Conservation (phyloP, 2,329 filamentous ascomycete genomes). For the Microsporum ferrugineum region DNA sequence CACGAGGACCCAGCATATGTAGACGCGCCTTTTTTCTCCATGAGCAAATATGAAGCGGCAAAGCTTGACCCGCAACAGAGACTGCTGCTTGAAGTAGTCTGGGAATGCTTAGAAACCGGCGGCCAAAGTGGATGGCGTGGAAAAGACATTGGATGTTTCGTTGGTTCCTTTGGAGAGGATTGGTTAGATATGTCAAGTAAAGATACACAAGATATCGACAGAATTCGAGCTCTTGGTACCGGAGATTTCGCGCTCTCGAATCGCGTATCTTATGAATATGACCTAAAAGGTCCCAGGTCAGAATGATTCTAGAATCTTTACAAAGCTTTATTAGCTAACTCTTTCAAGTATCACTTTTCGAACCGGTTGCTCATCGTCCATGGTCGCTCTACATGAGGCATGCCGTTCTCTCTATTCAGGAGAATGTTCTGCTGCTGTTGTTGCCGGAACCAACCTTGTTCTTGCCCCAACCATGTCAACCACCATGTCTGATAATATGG, state of each 20-base stretch:
- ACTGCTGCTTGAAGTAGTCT: constrained; percentile 62
- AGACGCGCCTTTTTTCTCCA: neutral
- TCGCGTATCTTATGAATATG: constrained; percentile 12
- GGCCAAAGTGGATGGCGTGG: constrained; percentile 31
- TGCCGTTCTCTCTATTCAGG: constrained; percentile 11
- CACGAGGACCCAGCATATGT: neutral
- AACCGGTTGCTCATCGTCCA: constrained; percentile 14
- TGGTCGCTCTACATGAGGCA: constrained; percentile 14
- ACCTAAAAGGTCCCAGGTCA: constrained; percentile 10
- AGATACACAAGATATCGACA: neutral
- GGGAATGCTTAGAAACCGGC: constrained; percentile 71
- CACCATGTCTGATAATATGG: constrained; percentile 21
- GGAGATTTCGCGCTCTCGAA: constrained; percentile 5
- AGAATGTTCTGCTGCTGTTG: constrained; percentile 14
- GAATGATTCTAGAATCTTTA: neutral
- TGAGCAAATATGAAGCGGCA: constrained; percentile 20
- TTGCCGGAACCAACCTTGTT: constrained; percentile 22
- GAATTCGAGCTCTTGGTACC: neutral
- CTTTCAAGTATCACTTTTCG: constrained; percentile 11
- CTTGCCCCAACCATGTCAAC: constrained; percentile 15
- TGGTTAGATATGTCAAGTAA: neutral
- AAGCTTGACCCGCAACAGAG: constrained; percentile 67
- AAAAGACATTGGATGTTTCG: neutral
- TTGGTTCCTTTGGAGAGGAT: neutral
- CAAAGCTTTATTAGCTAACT: neutral